phyloP scores from a whole-genome alignment of 2,329 filamentous ascomycete species.

The Colletotrichum sojae region DNA sequence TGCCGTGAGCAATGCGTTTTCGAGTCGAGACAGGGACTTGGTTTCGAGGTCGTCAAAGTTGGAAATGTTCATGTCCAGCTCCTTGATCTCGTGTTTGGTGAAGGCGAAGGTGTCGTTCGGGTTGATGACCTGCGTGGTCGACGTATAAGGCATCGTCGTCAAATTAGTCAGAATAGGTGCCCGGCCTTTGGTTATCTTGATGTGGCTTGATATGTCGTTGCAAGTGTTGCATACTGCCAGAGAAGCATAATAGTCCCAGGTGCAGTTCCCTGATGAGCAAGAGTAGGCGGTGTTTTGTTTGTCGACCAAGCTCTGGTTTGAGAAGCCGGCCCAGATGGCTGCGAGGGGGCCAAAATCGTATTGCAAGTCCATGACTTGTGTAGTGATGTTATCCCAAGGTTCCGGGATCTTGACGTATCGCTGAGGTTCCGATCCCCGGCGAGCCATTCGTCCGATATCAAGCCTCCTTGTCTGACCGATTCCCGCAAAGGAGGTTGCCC shows the following conservation, averaged over 20 bases:
- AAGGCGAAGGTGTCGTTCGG: neutral
- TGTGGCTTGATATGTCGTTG: neutral
- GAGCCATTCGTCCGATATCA: neutral
- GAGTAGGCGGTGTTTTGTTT: neutral
- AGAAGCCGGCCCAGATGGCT: conserved; percentile 13
- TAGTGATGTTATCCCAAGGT: neutral
- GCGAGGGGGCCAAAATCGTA: conserved; percentile 9
- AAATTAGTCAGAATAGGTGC: neutral
- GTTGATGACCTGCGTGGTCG: neutral
- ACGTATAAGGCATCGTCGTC: neutral
- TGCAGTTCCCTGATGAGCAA: conserved; percentile 5
- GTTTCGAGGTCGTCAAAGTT: neutral
- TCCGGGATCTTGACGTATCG: neutral
- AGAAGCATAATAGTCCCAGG: neutral
- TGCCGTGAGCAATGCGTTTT: conserved; percentile 1
- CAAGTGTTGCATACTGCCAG: neutral
- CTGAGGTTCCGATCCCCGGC: neutral
- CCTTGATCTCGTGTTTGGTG: neutral
- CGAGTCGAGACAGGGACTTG: neutral
- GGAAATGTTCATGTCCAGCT: neutral
- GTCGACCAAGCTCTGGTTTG: neutral
- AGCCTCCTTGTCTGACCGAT: conserved; percentile 3
- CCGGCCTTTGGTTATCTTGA: neutral
- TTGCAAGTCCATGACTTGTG: neutral
- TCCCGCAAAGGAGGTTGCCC: neutral